These are phyloP conservation scores for Metarhizium anisopliae DNA, from an alignment of 2,329 filamentous ascomycete species.

Conservation along the genomic window DNA sequence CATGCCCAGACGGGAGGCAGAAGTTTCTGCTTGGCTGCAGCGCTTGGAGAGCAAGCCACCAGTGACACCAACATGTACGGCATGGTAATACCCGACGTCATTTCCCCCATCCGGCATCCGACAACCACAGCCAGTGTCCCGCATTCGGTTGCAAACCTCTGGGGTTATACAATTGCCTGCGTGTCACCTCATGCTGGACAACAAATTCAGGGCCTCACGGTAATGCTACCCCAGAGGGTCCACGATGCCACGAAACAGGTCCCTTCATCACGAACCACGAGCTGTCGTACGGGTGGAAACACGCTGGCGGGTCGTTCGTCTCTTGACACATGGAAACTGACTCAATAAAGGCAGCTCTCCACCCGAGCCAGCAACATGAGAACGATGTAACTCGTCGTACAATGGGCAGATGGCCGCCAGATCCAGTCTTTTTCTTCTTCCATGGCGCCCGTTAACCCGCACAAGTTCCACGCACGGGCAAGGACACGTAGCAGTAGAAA, in stretches of 20 bases:
- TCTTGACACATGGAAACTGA: conserved; percentile 13
- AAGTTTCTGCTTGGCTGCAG: background rate
- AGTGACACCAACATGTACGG: background rate
- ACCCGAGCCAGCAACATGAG: background rate
- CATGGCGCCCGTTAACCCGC: background rate
- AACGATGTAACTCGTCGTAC: background rate
- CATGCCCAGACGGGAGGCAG: background rate
- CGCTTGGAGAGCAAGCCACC: background rate
- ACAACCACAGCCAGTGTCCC: background rate
- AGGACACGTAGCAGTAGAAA: background rate
- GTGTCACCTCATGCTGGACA: too few species aligned
- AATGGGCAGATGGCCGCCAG: background rate
- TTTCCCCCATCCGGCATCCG: conserved; percentile 3
- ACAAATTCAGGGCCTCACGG: too few species aligned
- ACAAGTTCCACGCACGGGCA: background rate
- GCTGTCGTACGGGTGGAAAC: background rate
- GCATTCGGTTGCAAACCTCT: too few species aligned
- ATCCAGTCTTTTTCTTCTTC: background rate
- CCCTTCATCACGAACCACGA: background rate
- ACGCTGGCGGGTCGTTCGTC: background rate
- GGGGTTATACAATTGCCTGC: too few species aligned
- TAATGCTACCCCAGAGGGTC: background rate
- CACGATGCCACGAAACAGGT: background rate
- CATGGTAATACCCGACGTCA: conserved; percentile 4
- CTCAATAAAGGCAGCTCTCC: conserved; percentile 1